A percentile compares a stretch with the other conserved stretches of the same genome.
phyloP scores from a whole-genome alignment of 768 basidiomycete genomes.

The Boletus vermiculosoides region DNA sequence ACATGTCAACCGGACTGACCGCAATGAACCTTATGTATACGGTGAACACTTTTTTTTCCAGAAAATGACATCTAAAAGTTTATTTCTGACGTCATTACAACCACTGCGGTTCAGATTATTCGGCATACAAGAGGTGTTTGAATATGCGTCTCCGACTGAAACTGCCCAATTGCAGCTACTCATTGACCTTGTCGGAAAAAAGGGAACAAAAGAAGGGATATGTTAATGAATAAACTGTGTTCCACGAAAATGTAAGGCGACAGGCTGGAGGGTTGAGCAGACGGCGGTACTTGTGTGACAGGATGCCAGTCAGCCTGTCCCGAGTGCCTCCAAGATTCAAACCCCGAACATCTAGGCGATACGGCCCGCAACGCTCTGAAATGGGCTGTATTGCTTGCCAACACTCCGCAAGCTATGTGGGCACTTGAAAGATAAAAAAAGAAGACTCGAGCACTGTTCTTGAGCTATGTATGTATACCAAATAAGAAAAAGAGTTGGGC shows the following conservation, averaged over 20 bases:
- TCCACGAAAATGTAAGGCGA: too few relatives aligned
- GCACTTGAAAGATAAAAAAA: background rate
- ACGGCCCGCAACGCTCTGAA: too few relatives aligned
- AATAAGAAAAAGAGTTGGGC: too few relatives aligned
- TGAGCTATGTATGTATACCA: background rate
- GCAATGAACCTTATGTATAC: background rate
- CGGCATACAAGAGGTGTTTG: background rate
- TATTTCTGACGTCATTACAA: background rate
- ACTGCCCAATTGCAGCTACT: background rate
- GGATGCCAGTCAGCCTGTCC: background rate
- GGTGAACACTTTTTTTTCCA: background rate
- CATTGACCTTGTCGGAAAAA: background rate
- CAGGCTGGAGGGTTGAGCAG: too few relatives aligned
- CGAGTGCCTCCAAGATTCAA: background rate
- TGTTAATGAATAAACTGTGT: too few relatives aligned
- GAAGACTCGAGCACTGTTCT: too few relatives aligned
- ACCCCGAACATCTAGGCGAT: background rate
- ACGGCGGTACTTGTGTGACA: too few relatives aligned
- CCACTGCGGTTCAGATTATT: background rate
- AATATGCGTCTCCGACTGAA: background rate
- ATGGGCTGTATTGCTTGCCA: background rate
- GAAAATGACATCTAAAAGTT: constrained; percentile 5
- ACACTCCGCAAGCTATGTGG: background rate
- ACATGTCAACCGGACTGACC: constrained; percentile 5
- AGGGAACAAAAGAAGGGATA: too few relatives aligned